Conservation (phyloP, 208 protist species). For the Trichomonas gallinae region DNA sequence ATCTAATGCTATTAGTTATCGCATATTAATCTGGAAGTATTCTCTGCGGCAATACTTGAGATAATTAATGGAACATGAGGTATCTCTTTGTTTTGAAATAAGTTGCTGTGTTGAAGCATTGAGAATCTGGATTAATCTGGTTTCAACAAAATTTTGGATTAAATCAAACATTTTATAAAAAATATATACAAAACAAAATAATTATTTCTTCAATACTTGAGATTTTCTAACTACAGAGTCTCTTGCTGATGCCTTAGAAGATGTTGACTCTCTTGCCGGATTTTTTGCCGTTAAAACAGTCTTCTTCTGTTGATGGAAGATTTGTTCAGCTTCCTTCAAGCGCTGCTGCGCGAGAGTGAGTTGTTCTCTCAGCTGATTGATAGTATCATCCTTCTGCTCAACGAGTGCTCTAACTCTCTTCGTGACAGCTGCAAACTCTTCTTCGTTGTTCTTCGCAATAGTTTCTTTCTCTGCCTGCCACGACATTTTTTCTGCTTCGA, state of each 20-base stretch:
- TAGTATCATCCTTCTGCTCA: neutral
- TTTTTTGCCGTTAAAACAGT: neutral
- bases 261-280: neutral
- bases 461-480: neutral
- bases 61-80: no score
- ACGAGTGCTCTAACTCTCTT: neutral
- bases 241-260: neutral
- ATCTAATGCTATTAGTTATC: no score
- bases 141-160: no score
- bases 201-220: neutral
- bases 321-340: neutral
- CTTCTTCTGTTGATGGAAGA: constrained; percentile 16
- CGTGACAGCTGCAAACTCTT: neutral
- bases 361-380: neutral
- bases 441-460: neutral
- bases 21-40: no score
- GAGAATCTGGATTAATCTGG: no score
- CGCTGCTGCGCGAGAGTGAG: neutral
- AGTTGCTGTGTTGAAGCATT: no score
- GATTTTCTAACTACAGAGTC: neutral
- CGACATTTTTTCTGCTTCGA: neutral
- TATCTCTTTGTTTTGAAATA: no score
- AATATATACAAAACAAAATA: neutral
- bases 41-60: no score
- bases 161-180: neutral